phyloP scores from a whole-genome alignment of 78 protist species.

The Dictyostelium firmibasis region DNA sequence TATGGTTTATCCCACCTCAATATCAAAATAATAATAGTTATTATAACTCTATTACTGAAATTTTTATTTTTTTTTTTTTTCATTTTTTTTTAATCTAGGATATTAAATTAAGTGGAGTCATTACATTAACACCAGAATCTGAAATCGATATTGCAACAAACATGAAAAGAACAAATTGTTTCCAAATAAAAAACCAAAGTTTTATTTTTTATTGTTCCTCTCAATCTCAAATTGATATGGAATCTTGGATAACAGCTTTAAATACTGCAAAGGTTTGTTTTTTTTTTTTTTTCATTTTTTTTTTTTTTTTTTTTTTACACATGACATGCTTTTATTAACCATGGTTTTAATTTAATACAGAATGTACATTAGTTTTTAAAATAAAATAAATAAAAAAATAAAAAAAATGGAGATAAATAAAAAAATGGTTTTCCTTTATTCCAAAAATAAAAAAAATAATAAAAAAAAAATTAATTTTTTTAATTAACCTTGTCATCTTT shows the following conservation, averaged over 20 bases:
- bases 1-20: not conserved
- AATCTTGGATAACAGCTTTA: slow-evolving; percentile 43
- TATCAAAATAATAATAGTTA: not conserved
- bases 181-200: slow-evolving; percentile 42
- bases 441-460: no score
- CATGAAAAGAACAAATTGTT: slow-evolving; percentile 72
- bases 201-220: slow-evolving; percentile 52
- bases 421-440: no score
- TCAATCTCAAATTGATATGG: slow-evolving; percentile 53
- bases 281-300: not conserved
- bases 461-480: no score
- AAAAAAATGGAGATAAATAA: no score
- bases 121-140: slow-evolving; percentile 38
- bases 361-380: not conserved
- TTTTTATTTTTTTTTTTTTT: not conserved
- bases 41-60: not conserved
- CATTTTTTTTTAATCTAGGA: not conserved
- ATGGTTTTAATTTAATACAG: no score
- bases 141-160: slow-evolving; percentile 69
- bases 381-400: not conserved
- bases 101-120: slow-evolving; percentile 42
- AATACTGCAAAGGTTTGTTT: slow-evolving; percentile 48
- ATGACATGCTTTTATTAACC: no score
- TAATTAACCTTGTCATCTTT: no score
- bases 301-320: not conserved